These are phyloP conservation scores for Fragilariopsis cylindrus DNA, from an alignment of 108 stramenopile genomes.

Conservation along the genomic window DNA sequence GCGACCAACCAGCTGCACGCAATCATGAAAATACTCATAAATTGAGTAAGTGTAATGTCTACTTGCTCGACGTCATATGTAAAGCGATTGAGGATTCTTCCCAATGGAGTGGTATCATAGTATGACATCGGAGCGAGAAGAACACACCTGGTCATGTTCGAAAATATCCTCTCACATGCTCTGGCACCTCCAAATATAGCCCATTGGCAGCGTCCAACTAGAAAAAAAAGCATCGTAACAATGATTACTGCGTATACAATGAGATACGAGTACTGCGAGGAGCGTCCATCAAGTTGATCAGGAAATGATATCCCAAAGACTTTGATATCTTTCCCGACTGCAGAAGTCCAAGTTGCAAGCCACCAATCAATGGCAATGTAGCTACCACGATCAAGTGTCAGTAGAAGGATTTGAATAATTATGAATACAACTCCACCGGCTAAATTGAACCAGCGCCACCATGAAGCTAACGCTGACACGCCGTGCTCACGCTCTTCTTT, in stretches of 20 bases:
- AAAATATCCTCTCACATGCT: constrained; percentile 35
- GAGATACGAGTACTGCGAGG: constrained; percentile 42
- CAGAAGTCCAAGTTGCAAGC: not conserved
- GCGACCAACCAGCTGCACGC: constrained; percentile 29
- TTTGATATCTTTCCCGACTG: not conserved
- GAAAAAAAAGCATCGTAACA: constrained; percentile 41
- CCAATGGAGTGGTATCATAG: constrained; percentile 87
- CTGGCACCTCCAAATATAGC: constrained; percentile 77
- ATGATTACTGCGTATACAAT: constrained; percentile 44
- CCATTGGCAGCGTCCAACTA: constrained; percentile 56
- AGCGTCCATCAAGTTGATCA: constrained; percentile 29
- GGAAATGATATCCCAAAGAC: constrained; percentile 12
- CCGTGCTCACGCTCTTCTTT: too few species aligned
- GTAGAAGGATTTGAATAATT: not conserved
- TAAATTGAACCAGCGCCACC: too few species aligned
- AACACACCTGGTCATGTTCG: too few species aligned
- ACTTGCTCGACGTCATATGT: constrained; percentile 70
- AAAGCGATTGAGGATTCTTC: constrained; percentile 78
- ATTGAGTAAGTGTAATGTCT: constrained; percentile 61
- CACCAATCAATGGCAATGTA: not conserved
- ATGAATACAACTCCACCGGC: too few species aligned
- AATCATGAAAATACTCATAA: constrained; percentile 54
- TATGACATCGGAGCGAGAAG: constrained; percentile 74
- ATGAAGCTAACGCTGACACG: too few species aligned
- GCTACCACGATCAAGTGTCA: not conserved